A percentile compares a stretch with the other conserved stretches of the same genome.
Conservation (phyloP, 768 basidiomycete species). For the Podaxis pistillaris region DNA sequence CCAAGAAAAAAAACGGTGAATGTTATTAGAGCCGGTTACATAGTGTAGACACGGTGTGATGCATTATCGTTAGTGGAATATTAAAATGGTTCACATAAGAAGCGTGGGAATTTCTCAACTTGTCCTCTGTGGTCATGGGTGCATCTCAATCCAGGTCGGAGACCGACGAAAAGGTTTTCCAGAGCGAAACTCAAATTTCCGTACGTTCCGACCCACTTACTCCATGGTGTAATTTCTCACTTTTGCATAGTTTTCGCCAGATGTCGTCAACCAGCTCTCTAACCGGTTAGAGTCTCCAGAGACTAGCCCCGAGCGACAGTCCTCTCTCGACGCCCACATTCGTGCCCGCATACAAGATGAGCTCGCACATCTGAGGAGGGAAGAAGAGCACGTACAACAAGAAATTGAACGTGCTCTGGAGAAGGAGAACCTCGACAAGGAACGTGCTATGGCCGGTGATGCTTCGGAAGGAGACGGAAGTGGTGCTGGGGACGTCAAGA, state of each 20-base stretch:
- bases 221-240: neutral
- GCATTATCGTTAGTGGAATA: neutral
- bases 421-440: slow-evolving; percentile 84
- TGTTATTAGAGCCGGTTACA: neutral
- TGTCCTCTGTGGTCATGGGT: slow-evolving; percentile 47
- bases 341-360: slow-evolving; percentile 71
- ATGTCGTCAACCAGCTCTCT: slow-evolving; percentile 77
- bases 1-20: slow-evolving; percentile 2
- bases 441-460: slow-evolving; percentile 52
- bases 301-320: slow-evolving; percentile 67
- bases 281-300: slow-evolving; percentile 59
- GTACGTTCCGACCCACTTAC: slow-evolving; percentile 28
- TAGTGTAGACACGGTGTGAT: neutral
- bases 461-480: slow-evolving; percentile 34
- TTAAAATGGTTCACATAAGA: neutral
- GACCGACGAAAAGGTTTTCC: slow-evolving; percentile 55
- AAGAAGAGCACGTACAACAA: slow-evolving; percentile 66
- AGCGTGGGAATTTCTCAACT: slow-evolving; percentile 11
- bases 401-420: slow-evolving; percentile 81
- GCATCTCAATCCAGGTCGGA: slow-evolving; percentile 63
- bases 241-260: slow-evolving; percentile 67
- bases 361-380: slow-evolving; percentile 58
- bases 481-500: slow-evolving; percentile 45
- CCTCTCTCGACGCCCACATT: slow-evolving; percentile 70
- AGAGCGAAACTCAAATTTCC: slow-evolving; percentile 52